Conservation (phyloP, 768 basidiomycete genomes). For the Trametes villosa region DNA sequence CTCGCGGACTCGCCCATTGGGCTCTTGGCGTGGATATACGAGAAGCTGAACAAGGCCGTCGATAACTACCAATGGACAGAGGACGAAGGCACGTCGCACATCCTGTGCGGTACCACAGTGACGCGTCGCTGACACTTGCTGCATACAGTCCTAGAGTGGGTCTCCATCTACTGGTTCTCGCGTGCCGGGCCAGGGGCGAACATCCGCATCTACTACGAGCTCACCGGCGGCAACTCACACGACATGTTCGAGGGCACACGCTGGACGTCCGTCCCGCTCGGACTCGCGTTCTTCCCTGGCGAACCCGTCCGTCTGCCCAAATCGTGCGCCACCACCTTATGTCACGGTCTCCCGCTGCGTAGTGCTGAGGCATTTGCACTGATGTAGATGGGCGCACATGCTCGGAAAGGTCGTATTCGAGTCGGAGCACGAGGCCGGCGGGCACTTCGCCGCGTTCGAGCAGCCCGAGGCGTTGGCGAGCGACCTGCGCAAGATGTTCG, state of each 20-base stretch:
- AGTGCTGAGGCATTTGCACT: not conserved
- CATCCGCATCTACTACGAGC: constrained; percentile 38
- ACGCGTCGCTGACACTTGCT: not conserved
- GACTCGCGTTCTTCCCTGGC: constrained; percentile 36
- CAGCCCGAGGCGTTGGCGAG: constrained; percentile 30
- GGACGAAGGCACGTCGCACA: constrained; percentile 42
- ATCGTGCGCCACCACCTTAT: constrained; percentile 21
- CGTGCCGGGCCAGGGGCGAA: constrained; percentile 36
- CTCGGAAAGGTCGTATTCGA: constrained; percentile 33
- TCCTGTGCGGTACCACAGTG: not conserved
- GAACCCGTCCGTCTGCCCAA: constrained; percentile 29
- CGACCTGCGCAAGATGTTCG: constrained; percentile 37
- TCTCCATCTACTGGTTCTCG: constrained; percentile 43
- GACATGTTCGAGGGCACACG: constrained; percentile 8
- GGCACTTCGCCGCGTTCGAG: constrained; percentile 38
- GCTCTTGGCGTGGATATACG: constrained; percentile 38
- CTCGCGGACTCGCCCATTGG: constrained; percentile 60
- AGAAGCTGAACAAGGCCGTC: constrained; percentile 32
- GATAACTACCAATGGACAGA: constrained; percentile 60
- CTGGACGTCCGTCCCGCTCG: constrained; percentile 32
- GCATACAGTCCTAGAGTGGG: constrained; percentile 39
- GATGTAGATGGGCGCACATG: not conserved
- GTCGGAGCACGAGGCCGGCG: constrained; percentile 30
- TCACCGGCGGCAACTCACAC: not conserved
- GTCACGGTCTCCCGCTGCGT: not conserved